phyloP scores from a whole-genome alignment of 2,329 filamentous ascomycete genomes.

The Calonectria pteridis region DNA sequence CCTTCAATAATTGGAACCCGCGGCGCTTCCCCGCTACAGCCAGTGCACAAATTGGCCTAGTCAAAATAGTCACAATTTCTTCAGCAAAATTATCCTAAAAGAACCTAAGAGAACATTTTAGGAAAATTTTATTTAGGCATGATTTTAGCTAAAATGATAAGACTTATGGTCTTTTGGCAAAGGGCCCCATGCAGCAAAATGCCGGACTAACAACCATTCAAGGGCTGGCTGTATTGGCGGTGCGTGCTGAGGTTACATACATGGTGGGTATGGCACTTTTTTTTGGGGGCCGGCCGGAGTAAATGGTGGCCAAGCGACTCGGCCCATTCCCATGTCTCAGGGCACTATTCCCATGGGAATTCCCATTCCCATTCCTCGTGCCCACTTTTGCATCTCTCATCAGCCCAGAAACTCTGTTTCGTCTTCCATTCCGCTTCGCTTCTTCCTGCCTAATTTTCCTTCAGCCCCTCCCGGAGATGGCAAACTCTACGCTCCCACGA shows the following conservation, averaged over 20 bases:
- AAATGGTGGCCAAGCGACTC: not conserved
- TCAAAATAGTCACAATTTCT: too few relatives aligned
- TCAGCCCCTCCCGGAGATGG: not conserved
- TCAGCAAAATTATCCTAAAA: too few relatives aligned
- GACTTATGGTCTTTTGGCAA: too few relatives aligned
- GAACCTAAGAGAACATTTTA: too few relatives aligned
- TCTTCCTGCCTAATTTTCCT: not conserved
- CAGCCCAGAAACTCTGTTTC: not conserved
- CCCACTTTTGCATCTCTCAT: not conserved
- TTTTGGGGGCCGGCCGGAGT: not conserved
- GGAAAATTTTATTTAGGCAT: too few relatives aligned
- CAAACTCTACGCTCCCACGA: not conserved
- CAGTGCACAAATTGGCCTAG: too few relatives aligned
- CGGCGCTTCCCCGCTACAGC: too few relatives aligned
- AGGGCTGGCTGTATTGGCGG: too few relatives aligned
- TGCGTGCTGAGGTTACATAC: conserved; percentile 2
- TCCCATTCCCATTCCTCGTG: not conserved
- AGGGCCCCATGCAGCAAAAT: too few relatives aligned
- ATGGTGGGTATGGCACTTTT: not conserved
- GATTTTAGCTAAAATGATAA: too few relatives aligned
- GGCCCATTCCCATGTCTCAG: not conserved
- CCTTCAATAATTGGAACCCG: too few relatives aligned
- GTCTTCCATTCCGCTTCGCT: not conserved
- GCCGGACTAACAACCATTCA: too few relatives aligned
- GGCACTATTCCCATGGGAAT: not conserved